Percentiles rank a stretch among this genome's conserved stretches.
Conservation (phyloP, 441 rosid genomes). For the Mallotus japonicus region DNA sequence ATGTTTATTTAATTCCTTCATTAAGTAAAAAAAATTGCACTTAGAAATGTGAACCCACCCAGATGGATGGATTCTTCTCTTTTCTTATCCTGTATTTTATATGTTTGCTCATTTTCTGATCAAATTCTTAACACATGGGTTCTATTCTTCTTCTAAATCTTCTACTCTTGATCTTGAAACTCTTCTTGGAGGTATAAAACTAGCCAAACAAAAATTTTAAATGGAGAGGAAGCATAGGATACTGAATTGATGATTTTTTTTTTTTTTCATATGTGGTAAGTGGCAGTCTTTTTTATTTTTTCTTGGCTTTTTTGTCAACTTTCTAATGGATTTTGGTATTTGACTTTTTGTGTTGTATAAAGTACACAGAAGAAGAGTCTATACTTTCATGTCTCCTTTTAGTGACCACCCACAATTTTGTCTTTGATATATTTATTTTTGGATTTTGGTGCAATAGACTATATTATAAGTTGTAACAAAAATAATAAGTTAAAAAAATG, state of each 20-base stretch:
- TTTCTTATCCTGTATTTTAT: background rate
- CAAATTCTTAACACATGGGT: constrained; percentile 1
- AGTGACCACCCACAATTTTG: background rate
- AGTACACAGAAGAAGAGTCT: constrained; percentile 22
- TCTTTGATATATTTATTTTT: background rate
- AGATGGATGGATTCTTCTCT: background rate
- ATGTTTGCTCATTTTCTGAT: constrained; percentile 1
- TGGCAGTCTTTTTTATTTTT: background rate
- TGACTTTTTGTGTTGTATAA: constrained; percentile 20
- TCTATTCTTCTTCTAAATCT: background rate
- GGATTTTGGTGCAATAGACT: background rate
- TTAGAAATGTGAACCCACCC: constrained; percentile 8
- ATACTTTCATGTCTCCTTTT: background rate
- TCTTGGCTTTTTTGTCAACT: background rate
- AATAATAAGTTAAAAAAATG: too few relatives aligned
- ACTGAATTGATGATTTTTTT: constrained; percentile 20
- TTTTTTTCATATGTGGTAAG: background rate
- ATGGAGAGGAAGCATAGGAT: constrained; percentile 13
- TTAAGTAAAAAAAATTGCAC: background rate
- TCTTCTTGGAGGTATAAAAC: too few relatives aligned
- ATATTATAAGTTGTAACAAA: too few relatives aligned
- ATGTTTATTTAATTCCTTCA: constrained; percentile 24
- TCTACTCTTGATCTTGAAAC: background rate
- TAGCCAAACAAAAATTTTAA: too few relatives aligned
- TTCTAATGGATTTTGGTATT: constrained; percentile 7